phyloP scores from a whole-genome alignment of 306 rosid genomes.

The Luffa aegyptiaca region DNA sequence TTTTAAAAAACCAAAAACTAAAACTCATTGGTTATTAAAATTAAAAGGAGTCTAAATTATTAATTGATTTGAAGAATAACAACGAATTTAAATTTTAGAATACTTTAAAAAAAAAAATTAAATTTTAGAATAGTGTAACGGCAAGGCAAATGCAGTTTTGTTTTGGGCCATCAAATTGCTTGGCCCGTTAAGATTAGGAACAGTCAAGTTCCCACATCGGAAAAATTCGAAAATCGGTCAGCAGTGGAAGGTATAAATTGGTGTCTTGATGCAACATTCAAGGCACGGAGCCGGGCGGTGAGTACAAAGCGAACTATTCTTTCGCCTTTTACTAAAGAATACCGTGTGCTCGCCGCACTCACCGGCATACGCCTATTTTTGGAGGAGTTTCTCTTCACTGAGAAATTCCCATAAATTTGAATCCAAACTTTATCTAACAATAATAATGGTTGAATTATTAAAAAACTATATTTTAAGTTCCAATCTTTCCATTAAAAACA shows the following conservation, averaged over 20 bases:
- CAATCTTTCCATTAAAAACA: no score
- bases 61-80: no score
- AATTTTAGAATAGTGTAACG: no score
- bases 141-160: background rate
- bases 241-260: background rate
- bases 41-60: no score
- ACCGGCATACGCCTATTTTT: conserved; percentile 29
- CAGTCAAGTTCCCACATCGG: background rate
- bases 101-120: no score
- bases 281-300: conserved; percentile 18
- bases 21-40: no score
- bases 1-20: no score
- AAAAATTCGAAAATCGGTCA: background rate
- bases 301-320: conserved; percentile 45
- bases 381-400: background rate
- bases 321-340: conserved; percentile 68
- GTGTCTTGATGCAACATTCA: background rate
- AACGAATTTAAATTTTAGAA: no score
- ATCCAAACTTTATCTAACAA: no score
- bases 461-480: no score
- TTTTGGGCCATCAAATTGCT: background rate
- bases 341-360: conserved; percentile 27
- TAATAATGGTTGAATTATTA: no score
- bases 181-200: background rate
- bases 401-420: background rate